Evolutionary conservation across 2,329 filamentous ascomycete genomes (phyloP), one percentile per base, ranked within the genome.

Genomic region (Colletotrichum scovillei): DNA sequence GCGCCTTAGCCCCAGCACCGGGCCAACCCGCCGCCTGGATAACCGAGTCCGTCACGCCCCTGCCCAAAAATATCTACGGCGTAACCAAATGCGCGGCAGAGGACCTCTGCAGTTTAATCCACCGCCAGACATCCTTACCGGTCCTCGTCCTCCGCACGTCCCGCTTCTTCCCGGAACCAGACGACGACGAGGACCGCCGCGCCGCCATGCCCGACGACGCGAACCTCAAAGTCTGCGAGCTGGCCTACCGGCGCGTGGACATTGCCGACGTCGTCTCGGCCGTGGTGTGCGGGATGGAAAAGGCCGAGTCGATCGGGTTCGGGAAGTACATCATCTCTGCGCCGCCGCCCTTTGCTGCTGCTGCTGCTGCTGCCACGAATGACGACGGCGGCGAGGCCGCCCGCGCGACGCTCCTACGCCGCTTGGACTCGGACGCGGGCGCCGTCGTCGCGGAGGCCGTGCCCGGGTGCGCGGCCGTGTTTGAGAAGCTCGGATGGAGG

Each of bases 31-130:
- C 85, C 0, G 83, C 80, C 1, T 86, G 85, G 85, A 87, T 87
- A 74, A 79, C 83, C 75, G 86, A 87, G 75, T 49, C 73, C 0
- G 82, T 86, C 8, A 78, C 79, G 0, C 83, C 85, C 0, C 74
- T 80, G 24, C 84, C 85, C 2, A 87, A 87, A 72, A 87, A 87
- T 76, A 85, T 87, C 57, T 87, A 87, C 74, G 86, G 86, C 67
- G 81, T 82, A 4, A 88, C 86, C 22, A 88, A 88, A 63, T 79
- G 82, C 19, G 84, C 85, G 1, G 86, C 86, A 5, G 86, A 88
- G 73, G 85, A 87, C 63, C 70, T 88, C 35, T 88, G 86, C 75
- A 79, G 78, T 14, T 80, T 88, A 6, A 72, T 85, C 1, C 82
- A 86, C 55, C 75, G 76, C 14, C 81, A 86, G 67, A 80, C 79